Percentiles rank a stretch among this genome's conserved stretches.
These are phyloP conservation scores for Saururus chinensis DNA, from an alignment of 164 flowering plant genomes.

Conservation along the genomic window DNA sequence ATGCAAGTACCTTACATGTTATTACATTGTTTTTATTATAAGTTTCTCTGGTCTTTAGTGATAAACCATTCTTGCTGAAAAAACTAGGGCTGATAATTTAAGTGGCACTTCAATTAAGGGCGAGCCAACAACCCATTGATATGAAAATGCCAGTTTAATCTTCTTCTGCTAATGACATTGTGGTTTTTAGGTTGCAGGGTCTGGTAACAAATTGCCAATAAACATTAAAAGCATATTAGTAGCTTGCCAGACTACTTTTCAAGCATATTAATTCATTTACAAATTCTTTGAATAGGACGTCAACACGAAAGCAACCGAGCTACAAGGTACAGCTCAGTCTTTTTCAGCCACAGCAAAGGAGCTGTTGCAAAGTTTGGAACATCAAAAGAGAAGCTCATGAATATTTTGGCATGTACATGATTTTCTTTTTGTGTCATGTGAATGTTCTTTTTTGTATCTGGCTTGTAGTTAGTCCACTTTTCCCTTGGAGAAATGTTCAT, in stretches of 20 bases:
- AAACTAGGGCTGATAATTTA: background rate
- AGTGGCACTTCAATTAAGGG: no score
- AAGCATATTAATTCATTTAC: background rate
- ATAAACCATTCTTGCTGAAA: background rate
- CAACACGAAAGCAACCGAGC: slow-evolving; percentile 47
- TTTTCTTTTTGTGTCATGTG: no score
- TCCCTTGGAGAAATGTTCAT: no score
- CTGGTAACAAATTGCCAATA: background rate
- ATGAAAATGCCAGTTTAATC: background rate
- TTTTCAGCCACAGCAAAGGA: slow-evolving; percentile 78
- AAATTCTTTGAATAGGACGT: slow-evolving; percentile 42
- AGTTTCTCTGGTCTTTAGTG: background rate
- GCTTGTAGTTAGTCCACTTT: no score
- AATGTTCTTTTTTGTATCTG: no score
- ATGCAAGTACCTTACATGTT: background rate
- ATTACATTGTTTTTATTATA: background rate
- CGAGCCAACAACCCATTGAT: background rate
- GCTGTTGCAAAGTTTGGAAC: slow-evolving; percentile 44
- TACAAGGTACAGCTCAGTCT: slow-evolving; percentile 74
- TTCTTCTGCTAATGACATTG: background rate
- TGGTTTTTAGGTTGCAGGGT: background rate
- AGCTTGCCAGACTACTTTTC: background rate
- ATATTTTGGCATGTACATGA: no score
- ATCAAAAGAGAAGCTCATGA: slow-evolving; percentile 18
- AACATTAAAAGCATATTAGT: no score